These are phyloP conservation scores for Albophoma yamanashiensis DNA, from an alignment of 2,329 filamentous ascomycete species.

Conservation along the genomic window DNA sequence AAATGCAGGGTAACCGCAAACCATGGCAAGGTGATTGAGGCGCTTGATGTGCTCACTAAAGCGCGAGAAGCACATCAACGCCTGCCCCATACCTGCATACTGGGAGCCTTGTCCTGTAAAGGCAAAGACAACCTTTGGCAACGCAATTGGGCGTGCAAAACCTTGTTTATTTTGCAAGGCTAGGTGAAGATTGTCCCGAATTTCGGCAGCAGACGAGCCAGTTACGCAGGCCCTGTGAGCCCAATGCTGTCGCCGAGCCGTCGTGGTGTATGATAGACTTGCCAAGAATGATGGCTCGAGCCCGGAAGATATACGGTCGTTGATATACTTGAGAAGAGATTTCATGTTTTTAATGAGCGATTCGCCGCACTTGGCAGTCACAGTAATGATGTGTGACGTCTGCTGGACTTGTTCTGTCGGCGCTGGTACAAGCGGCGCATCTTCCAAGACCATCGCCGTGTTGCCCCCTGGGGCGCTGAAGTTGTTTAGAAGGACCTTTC, in stretches of 20 bases:
- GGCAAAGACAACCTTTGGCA: slow-evolving; percentile 18
- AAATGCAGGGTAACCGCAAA: too few species aligned
- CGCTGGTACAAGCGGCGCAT: slow-evolving; percentile 45
- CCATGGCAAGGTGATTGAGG: too few species aligned
- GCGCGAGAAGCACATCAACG: too few species aligned
- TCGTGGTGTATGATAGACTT: slow-evolving; percentile 45
- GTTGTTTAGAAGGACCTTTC: slow-evolving; percentile 55
- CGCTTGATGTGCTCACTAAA: slow-evolving; percentile 21
- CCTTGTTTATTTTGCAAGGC: too few species aligned
- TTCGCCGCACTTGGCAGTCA: slow-evolving; percentile 5
- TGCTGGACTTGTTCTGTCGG: too few species aligned
- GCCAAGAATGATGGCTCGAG: too few species aligned
- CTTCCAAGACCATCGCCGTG: slow-evolving; percentile 55
- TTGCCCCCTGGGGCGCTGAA: slow-evolving; percentile 65
- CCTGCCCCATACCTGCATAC: slow-evolving; percentile 14
- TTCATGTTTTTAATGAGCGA: slow-evolving; percentile 12
- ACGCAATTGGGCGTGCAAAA: background rate
- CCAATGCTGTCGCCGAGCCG: slow-evolving; percentile 24
- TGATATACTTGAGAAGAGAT: slow-evolving; percentile 26
- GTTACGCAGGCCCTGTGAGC: too few species aligned
- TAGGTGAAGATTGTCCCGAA: too few species aligned
- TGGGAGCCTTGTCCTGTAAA: slow-evolving; percentile 32
- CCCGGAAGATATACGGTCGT: too few species aligned
- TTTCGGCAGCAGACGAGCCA: background rate
- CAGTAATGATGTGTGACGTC: slow-evolving; percentile 9